Percentiles rank a stretch among this genome's conserved stretches.
Conservation (phyloP, 2,329 filamentous ascomycete genomes). For the Beauveria scarabaeidicola region DNA sequence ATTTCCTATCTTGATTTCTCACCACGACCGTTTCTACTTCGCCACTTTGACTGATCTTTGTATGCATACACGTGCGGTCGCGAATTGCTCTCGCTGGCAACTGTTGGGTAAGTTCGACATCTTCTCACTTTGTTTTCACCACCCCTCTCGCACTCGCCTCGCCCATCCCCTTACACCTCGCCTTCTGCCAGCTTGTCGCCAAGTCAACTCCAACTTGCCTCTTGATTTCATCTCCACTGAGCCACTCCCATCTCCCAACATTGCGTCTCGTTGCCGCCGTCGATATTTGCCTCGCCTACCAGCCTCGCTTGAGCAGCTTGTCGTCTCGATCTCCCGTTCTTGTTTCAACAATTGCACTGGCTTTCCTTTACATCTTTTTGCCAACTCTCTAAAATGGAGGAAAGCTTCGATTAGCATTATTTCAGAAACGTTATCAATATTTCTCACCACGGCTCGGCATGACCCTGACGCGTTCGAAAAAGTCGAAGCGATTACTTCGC, state of each 20-base stretch:
- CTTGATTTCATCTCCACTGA: not conserved
- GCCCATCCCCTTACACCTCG: not conserved
- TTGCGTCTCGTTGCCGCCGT: not conserved
- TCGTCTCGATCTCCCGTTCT: not conserved
- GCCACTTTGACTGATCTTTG: conserved; percentile 18
- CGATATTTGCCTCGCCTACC: not conserved
- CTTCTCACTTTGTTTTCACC: conserved; percentile 8
- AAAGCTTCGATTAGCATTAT: conserved; percentile 12
- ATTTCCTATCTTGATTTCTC: conserved; percentile 8
- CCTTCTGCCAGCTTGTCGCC: not conserved
- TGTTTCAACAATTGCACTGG: conserved; percentile 1
- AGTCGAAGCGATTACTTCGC: conserved; percentile 30
- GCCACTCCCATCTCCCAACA: not conserved
- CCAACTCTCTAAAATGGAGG: conserved; percentile 10
- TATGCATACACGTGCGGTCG: conserved; percentile 30
- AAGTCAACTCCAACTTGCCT: not conserved
- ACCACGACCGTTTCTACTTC: not conserved
- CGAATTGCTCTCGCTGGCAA: conserved; percentile 23
- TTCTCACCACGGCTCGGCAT: conserved; percentile 13
- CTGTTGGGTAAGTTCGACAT: conserved; percentile 15
- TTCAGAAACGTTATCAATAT: conserved; percentile 11
- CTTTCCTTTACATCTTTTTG: not conserved
- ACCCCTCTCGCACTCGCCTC: not conserved
- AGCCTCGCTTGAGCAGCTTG: not conserved
- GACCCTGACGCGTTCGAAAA: conserved; percentile 20